Evolutionary conservation across 202 grass and related monocot species (phyloP), one percentile per base, ranked within the genome.

Genomic region (Saccharum hybrid): DNA sequence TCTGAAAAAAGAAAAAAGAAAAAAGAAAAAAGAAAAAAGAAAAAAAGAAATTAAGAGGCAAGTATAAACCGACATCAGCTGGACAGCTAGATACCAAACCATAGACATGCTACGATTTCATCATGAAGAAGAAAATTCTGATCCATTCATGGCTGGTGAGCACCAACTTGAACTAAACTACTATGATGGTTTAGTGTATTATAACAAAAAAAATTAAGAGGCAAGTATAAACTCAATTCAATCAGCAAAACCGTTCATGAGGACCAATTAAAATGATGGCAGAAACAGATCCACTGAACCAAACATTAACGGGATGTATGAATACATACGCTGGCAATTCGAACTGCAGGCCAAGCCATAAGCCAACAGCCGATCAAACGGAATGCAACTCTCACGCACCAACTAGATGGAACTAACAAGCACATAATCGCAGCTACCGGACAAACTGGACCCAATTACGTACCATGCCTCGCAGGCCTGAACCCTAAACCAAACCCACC

Each of bases 401-500:
- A 75, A 36, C 1, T 8, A 80, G 5, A 64, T 22, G 57, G 15
- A 60, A 49, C 10, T 48, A 34, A 45, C 56, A 72, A 11, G 61
- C 15, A 26, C 31, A 51, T 33, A 46, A 45, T 37, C 8, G 41
- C 26, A 59, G 8, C 0, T 59, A 59, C 19, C n/a, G 8, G 22
- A 9, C n/a, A 59, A 22, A 22, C 4, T 59, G 52, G 15, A 19
- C 43, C 15, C 1, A 19, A 9, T 26, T 36, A 8, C 5, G 19
- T 22, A 28, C 28, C 1, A 51, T 33, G n/a, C 71, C 15, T 23
- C 51, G 13, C 4, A 66, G 16, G 39, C 45, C 60, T 30, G 22
- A 89, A 83, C 76, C 81, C 78, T 80, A 75, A 14, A 60, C 19
- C 30, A 56, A 76, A 56, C 37, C 3, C 64, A 42, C 77, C 38